Conservation (phyloP, 768 basidiomycete genomes). For the Sarcodon aspratus region DNA sequence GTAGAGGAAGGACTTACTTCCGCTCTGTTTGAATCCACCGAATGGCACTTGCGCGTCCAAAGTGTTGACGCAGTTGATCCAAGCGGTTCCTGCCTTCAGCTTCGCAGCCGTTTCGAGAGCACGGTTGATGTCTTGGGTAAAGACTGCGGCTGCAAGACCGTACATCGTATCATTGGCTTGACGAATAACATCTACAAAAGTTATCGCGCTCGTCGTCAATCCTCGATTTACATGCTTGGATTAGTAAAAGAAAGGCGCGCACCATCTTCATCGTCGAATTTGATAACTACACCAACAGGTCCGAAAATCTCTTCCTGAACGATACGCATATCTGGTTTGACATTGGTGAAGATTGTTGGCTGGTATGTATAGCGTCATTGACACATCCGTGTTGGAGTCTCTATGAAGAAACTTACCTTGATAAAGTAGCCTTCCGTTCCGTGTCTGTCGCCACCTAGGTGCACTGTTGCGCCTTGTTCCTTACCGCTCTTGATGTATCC, state of each 20-base stretch:
- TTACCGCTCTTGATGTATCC: conserved; percentile 70
- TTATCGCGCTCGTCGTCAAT: no score
- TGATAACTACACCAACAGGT: conserved; percentile 66
- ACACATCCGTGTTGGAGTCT: not conserved
- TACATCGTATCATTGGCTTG: conserved; percentile 37
- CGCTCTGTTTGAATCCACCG: conserved; percentile 74
- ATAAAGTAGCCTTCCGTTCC: conserved; percentile 63
- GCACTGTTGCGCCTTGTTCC: conserved; percentile 55
- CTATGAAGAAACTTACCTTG: conserved; percentile 3
- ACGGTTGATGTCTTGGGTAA: conserved; percentile 30
- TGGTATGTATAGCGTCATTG: conserved; percentile 4
- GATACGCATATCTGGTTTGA: conserved; percentile 61
- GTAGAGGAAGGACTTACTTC: not conserved
- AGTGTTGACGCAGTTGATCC: conserved; percentile 7
- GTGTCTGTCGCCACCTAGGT: conserved; percentile 48
- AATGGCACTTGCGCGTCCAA: conserved; percentile 39
- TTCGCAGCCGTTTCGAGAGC: conserved; percentile 28
- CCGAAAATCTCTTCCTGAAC: conserved; percentile 73
- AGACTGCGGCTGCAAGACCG: conserved; percentile 38
- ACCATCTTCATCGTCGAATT: conserved; percentile 47
- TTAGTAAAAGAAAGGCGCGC: no score
- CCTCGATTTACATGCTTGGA: no score
- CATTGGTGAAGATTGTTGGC: conserved; percentile 68
- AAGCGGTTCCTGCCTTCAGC: conserved; percentile 32
- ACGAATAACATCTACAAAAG: conserved; percentile 9